Evolutionary conservation across 2,329 filamentous ascomycete genomes (phyloP), one percentile per base, ranked within the genome.

Genomic region (Aspergillus neotritici): DNA sequence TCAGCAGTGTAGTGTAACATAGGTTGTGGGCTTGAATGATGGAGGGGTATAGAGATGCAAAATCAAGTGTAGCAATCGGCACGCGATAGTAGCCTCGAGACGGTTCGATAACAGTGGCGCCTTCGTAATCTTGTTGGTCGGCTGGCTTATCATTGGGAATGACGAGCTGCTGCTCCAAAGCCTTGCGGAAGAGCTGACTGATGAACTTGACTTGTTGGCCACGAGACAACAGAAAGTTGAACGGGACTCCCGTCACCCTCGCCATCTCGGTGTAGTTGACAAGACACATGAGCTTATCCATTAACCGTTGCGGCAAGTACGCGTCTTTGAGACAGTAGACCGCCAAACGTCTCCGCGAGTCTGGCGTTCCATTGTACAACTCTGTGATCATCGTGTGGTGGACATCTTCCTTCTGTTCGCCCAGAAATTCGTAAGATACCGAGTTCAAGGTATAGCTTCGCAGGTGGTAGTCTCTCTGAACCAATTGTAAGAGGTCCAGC

Each of bases 251-350:
- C 17, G 94, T 98, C 68, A 98, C 93, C 80, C 93, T 93, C 45
- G 93, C 91, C 93, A 98, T 98, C 70, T 98, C 93, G 0, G 93
- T 97, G 61, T 97, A 97, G 64, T 98, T 98, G 68, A 95, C 86
- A n/a, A 98, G 75, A 68, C 93, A 97, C 62, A 94, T 97, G 17
- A 98, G 75, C 66, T 98, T 98, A 62, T 98, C 93, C 83, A 98
- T 90, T 40, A 98, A 69, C 47, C 94, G 75, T 61, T 97, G 90
- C 1, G 93, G 93, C 3, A 98, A 75, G 58, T 95, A 98, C 0
- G 93, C 93, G 71, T 98, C 94, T 68, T 98, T 98, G 53, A 98
- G 69, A 69, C 93, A 98, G 72, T 98, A 98, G 1, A 98, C 80
- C 1, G 93, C 93, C 37, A 98, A 71, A 68, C 93, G 83, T 57